A percentile compares a stretch with the other conserved stretches of the same genome.
Conservation (phyloP, 345 rosid species). For the Fremontodendron californicum region DNA sequence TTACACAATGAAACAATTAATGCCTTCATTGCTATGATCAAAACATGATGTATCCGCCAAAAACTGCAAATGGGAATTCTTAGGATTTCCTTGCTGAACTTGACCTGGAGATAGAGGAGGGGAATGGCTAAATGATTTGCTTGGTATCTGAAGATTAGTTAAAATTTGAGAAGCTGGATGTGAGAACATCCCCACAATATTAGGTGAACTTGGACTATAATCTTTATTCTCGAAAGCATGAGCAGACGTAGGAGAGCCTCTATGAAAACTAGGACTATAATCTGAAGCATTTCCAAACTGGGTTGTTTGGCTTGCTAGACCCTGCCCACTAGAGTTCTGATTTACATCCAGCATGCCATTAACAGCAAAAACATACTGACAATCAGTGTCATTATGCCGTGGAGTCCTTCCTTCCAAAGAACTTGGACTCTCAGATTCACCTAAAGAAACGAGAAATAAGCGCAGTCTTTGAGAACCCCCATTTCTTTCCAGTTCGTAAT, state of each 20-base stretch:
- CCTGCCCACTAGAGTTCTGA: constrained; percentile 44
- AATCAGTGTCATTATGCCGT: constrained; percentile 44
- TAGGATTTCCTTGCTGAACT: constrained; percentile 32
- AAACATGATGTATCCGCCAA: constrained; percentile 15
- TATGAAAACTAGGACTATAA: constrained; percentile 37
- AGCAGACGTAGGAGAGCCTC: constrained; percentile 45
- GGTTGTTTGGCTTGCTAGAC: constrained; percentile 42
- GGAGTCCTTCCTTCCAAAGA: constrained; percentile 42
- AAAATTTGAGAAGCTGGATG: constrained; percentile 35
- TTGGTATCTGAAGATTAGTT: constrained; percentile 29
- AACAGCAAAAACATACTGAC: constrained; percentile 62
- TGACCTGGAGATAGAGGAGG: constrained; percentile 48
- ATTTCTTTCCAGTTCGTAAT: constrained; percentile 52
- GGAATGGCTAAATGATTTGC: constrained; percentile 30
- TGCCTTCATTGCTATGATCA: constrained; percentile 25
- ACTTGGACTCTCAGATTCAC: constrained; percentile 49
- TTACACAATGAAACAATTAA: constrained; percentile 19
- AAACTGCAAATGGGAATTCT: constrained; percentile 18
- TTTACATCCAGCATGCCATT: constrained; percentile 59
- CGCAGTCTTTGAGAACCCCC: constrained; percentile 70
- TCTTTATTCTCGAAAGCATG: constrained; percentile 46
- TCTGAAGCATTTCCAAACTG: constrained; percentile 50
- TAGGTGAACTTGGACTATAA: constrained; percentile 35
- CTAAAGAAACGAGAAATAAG: constrained; percentile 59
- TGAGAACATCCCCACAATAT: constrained; percentile 22